phyloP scores from a whole-genome alignment of 148 eudicot species.

The Vaccinium myrtillus region DNA sequence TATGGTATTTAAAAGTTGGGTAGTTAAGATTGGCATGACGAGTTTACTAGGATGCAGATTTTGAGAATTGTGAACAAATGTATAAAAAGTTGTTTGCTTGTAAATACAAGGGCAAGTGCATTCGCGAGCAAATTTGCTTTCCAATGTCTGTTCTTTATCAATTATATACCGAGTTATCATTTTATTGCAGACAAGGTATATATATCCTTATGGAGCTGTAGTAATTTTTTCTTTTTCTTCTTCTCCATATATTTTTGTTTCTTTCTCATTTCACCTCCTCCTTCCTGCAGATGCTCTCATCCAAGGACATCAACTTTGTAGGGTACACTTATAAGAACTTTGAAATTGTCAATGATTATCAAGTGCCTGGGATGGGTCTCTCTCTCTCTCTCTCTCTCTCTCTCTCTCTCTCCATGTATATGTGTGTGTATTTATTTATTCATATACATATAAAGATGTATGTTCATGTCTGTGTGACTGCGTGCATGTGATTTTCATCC shows the following conservation, averaged over 20 bases:
- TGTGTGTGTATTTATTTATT: too few species aligned
- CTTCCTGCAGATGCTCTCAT: constrained; percentile 78
- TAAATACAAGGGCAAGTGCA: neutral
- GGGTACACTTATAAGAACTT: constrained; percentile 97
- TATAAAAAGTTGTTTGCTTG: neutral
- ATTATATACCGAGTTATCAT: neutral
- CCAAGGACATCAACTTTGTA: constrained; percentile 91
- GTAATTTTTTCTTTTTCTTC: neutral
- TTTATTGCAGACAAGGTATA: neutral
- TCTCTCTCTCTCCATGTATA: neutral
- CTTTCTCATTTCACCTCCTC: constrained; percentile 13
- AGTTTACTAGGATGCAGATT: neutral
- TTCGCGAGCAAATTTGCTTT: neutral
- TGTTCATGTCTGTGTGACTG: neutral
- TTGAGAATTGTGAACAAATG: neutral
- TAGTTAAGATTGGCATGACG: neutral
- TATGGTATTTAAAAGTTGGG: neutral
- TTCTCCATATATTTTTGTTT: neutral
- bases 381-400: constrained; percentile 32
- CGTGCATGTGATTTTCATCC: neutral
- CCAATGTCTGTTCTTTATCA: neutral
- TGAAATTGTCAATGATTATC: constrained; percentile 93
- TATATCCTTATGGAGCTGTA: neutral
- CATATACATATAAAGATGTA: too few species aligned
- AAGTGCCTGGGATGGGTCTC: constrained; percentile 94